These are phyloP conservation scores for Brassica cretica DNA, from an alignment of 345 rosid genomes.

Conservation along the genomic window DNA sequence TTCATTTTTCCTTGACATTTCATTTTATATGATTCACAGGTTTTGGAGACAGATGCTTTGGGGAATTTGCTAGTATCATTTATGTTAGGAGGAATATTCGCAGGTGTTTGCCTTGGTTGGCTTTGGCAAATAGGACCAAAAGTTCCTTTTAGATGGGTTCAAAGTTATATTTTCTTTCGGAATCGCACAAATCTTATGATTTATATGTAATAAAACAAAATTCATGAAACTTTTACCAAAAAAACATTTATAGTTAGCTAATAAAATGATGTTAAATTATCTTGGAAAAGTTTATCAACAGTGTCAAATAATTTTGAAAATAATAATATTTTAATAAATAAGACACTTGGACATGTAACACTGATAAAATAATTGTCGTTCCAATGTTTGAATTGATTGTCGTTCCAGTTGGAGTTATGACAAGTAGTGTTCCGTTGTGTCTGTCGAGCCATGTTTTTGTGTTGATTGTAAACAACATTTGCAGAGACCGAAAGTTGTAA, in stretches of 20 bases:
- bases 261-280: background rate
- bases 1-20: background rate
- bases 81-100: background rate
- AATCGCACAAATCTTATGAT: background rate
- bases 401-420: no score
- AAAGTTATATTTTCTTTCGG: background rate
- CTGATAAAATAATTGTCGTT: no score
- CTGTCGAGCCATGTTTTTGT: no score
- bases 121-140: constrained; percentile 1
- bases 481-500: no score
- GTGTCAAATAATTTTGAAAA: no score
- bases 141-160: background rate
- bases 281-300: background rate
- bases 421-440: no score
- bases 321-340: no score
- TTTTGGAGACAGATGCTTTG: background rate
- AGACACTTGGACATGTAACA: no score
- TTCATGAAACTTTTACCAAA: background rate
- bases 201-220: background rate
- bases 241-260: background rate
- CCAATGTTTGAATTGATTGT: no score
- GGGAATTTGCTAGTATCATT: background rate
- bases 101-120: constrained; percentile 1
- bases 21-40: background rate
- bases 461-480: no score